Evolutionary conservation across 129 eudicot species (phyloP), one percentile per base, ranked within the genome.

Genomic region (Ambrosia trifida): DNA sequence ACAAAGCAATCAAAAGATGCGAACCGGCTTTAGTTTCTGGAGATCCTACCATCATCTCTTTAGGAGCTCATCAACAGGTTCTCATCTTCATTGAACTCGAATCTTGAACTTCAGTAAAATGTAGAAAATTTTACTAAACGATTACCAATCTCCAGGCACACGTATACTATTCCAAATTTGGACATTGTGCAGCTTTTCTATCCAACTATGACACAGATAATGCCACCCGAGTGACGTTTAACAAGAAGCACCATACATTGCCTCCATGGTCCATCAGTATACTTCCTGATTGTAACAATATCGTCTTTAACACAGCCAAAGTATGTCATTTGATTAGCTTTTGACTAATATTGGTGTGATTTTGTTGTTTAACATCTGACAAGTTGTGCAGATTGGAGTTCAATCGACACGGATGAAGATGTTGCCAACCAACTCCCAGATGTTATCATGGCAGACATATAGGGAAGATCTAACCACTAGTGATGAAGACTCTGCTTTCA

Each of bases 251-350:
- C 80, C 92, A 94, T 65, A 84, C 77, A 72, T 66, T 94, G 40
- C 96, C 95, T 47, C 93, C 96, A 31, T 94, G 97, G 98, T 94
- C 98, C 51, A 87, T 94, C 70, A 94, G 97, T 78, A 89, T 94
- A 69, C 97, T 94, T 69, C 91, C 98, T 5, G 98, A 87, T 61
- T 94, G 98, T 87, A 77, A 53, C 31, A 90, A 82, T 66, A 83
- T 77, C 19, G 86, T 80, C 74, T 89, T 94, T 76, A 94, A 94
- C 72, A 94, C 98, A 7, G 98, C 98, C 70, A 89, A 87, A 75
- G 98, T 94, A 89, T 7, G 67, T 18, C 61, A 46, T 81, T 41
- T 53, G 16, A 43, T 18, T 30, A 1, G 18, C 12, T 30, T 31
- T 54, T 56, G 14, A 59, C 59, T 46, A 60, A 14, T 7, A 16